Evolutionary conservation across 2,329 filamentous ascomycete genomes (phyloP), one percentile per base, ranked within the genome.

Genomic region (Metarhizium sp.): DNA sequence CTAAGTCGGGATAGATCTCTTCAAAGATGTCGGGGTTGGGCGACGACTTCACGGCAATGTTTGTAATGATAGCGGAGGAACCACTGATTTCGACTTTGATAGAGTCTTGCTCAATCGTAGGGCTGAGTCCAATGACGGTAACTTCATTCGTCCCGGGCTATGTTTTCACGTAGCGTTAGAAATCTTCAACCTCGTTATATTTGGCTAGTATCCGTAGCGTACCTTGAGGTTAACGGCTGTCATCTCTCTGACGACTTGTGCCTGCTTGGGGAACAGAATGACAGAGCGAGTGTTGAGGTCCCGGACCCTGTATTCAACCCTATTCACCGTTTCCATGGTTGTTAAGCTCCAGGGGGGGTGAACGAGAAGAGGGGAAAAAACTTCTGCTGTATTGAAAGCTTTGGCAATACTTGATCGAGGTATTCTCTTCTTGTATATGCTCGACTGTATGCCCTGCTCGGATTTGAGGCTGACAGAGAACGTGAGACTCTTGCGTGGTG

Each of bases 211-310:
- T 25, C 25, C 25, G 25, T 25, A 25, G 25, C 59, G 43, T 56
- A 68, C 66, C 57, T 64, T 64, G 40, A 69, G 62, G 40, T 54
- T 30, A 16, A 86, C 70, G 59, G 79, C 69, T 56, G 77, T 78
- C 63, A 87, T 77, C 52, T 85, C 80, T 32, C 84, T 77, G 10
- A 79, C 74, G 32, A 87, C 67, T 50, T 84, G 82, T 1, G 84
- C 85, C 59, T 78, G 73, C 2, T 73, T 73, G 0, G 84, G 84
- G 57, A 85, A 86, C 43, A 88, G 74, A 0, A 78, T 82, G n/a
- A 88, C 83, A 0, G 78, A 78, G 51, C 79, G 79, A 40, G 85
- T 86, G 8, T 71, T 63, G 34, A 87, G 70, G 50, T 84, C 75
- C 45, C 78, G 76, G 58, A 87, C 67, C 36, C 75, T 74, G 65